phyloP scores from a whole-genome alignment of 2,329 filamentous ascomycete genomes.

The Apiospora rasikravindrae region DNA sequence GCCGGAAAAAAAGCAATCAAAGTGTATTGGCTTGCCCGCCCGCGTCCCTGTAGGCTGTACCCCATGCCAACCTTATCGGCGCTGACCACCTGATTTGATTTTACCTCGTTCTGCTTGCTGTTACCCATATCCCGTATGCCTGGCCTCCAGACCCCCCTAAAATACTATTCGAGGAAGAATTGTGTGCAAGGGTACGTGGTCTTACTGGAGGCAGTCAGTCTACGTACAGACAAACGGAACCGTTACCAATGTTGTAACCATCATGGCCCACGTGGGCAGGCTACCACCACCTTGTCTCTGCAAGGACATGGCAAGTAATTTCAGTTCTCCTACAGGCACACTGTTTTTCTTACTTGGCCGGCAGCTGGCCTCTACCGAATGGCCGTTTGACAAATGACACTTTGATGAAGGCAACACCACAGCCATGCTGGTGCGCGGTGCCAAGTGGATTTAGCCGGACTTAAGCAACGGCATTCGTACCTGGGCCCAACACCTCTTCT shows the following conservation, averaged over 20 bases:
- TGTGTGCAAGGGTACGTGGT: not conserved
- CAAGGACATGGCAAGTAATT: not conserved
- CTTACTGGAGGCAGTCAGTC: not conserved
- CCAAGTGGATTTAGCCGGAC: not conserved
- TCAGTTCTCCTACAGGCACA: not conserved
- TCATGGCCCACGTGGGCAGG: not conserved
- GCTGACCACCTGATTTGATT: not conserved
- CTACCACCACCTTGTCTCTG: not conserved
- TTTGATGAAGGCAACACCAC: not conserved
- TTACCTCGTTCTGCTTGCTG: not conserved
- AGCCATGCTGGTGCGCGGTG: not conserved
- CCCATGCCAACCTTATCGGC: not conserved
- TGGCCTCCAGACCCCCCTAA: too few relatives aligned
- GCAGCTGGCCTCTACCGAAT: not conserved
- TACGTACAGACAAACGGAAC: not conserved
- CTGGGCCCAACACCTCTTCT: not conserved
- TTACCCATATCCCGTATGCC: not conserved
- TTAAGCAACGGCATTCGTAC: not conserved
- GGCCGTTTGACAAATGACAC: not conserved
- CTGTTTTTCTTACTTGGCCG: not conserved
- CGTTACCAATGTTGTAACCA: not conserved
- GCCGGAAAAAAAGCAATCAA: not conserved
- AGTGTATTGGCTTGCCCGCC: not conserved
- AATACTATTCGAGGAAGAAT: not conserved
- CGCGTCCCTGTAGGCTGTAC: not conserved